phyloP scores from a whole-genome alignment of 768 basidiomycete genomes.

The Heimioporus sp. region DNA sequence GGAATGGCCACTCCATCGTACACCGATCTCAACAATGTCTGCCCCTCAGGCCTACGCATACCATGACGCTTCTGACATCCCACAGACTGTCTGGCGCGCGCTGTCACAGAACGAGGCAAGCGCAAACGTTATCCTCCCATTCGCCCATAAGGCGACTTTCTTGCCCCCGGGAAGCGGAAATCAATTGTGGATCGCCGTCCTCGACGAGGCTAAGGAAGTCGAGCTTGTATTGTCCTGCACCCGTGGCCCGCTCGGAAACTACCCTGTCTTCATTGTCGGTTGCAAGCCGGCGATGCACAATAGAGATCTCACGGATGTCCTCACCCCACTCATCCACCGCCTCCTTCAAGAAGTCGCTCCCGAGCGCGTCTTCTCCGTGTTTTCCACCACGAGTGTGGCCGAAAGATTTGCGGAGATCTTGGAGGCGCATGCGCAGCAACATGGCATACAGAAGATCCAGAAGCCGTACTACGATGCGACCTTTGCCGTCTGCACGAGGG shows the following conservation, averaged over 20 bases:
- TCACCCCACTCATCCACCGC: slow-evolving; percentile 9
- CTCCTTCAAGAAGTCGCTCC: slow-evolving; percentile 13
- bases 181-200: slow-evolving; percentile 34
- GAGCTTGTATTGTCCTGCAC: slow-evolving; percentile 57
- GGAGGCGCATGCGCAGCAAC: slow-evolving; percentile 32
- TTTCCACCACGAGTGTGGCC: slow-evolving; percentile 49
- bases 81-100: slow-evolving; percentile 26
- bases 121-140: slow-evolving; percentile 43
- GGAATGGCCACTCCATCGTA: neutral
- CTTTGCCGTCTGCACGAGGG: slow-evolving; percentile 53
- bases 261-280: slow-evolving; percentile 48
- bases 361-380: slow-evolving; percentile 53
- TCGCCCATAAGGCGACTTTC: slow-evolving; percentile 30
- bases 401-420: slow-evolving; percentile 44
- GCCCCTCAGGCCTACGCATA: slow-evolving; percentile 3
- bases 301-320: neutral
- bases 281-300: slow-evolving; percentile 11
- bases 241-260: slow-evolving; percentile 48
- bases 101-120: slow-evolving; percentile 28
- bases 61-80: slow-evolving; percentile 14
- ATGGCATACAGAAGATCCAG: slow-evolving; percentile 25
- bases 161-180: neutral
- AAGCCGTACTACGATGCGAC: slow-evolving; percentile 62
- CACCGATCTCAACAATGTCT: slow-evolving; percentile 15
- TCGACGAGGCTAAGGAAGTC: slow-evolving; percentile 13